phyloP scores from a whole-genome alignment of 768 basidiomycete species.

The Chalciporus sphaerocephalus region DNA sequence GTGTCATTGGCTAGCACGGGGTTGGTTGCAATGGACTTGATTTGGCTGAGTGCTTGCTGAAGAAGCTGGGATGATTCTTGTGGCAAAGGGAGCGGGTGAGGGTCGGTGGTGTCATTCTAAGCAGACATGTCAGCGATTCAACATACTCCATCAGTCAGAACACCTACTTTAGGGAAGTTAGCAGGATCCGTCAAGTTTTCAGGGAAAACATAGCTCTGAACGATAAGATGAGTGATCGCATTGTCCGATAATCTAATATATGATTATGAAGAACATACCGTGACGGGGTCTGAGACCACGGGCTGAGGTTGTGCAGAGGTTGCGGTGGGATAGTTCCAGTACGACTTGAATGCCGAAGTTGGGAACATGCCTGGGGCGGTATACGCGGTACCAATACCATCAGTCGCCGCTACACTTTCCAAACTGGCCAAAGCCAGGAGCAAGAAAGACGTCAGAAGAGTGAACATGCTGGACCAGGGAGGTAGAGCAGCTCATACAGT shows the following conservation, averaged over 20 bases:
- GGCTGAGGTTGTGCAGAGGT: slow-evolving; percentile 69
- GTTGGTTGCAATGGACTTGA: slow-evolving; percentile 36
- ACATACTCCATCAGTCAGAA: background rate
- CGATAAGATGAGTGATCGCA: background rate
- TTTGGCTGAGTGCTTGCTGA: slow-evolving; percentile 36
- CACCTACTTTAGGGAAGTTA: slow-evolving; percentile 44
- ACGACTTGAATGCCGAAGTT: slow-evolving; percentile 53
- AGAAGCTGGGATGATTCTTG: slow-evolving; percentile 35
- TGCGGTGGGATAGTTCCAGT: slow-evolving; percentile 67
- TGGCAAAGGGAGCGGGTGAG: slow-evolving; percentile 40
- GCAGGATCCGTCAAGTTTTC: slow-evolving; percentile 57
- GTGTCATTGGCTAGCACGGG: slow-evolving; percentile 34
- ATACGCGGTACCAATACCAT: slow-evolving; percentile 37
- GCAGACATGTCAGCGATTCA: background rate
- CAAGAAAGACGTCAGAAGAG: slow-evolving; percentile 7
- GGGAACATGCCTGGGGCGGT: slow-evolving; percentile 62
- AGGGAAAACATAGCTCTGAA: slow-evolving; percentile 54
- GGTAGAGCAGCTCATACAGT: background rate
- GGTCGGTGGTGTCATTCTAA: slow-evolving; percentile 43
- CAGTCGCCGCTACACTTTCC: slow-evolving; percentile 3
- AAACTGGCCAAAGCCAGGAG: slow-evolving; percentile 10
- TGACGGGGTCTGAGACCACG: slow-evolving; percentile 63
- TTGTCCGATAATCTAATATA: background rate
- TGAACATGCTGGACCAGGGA: slow-evolving; percentile 12
- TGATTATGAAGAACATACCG: slow-evolving; percentile 34